Percentiles rank a stretch among this genome's conserved stretches.
Evolutionary conservation across 768 basidiomycete species (phyloP).

Genomic region (Termitomyces sp.): DNA sequence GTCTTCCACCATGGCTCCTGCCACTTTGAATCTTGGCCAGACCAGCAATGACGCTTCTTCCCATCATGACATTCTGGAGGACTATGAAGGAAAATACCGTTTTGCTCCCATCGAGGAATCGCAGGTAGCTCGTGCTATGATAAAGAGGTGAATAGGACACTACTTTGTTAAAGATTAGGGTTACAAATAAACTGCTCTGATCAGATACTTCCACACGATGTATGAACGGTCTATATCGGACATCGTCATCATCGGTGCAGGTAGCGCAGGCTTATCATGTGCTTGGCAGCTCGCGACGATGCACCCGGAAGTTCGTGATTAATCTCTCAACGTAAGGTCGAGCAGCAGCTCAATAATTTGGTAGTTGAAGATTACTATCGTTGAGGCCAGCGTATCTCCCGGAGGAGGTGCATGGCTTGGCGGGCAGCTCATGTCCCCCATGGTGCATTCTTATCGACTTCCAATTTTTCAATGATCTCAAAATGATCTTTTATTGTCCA

Average conservation of each 20-base stretch:
- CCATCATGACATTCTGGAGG: conserved; percentile 36
- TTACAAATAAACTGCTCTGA: not conserved
- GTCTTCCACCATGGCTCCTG: conserved; percentile 9
- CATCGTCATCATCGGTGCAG: conserved; percentile 72
- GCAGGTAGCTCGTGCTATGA: conserved; percentile 73
- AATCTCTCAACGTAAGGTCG: not conserved
- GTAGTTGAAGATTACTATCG: conserved; percentile 46
- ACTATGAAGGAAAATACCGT: conserved; percentile 59
- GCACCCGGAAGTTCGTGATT: conserved; percentile 52
- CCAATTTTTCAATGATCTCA: not conserved
- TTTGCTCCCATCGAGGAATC: conserved; percentile 75
- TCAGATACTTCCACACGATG: conserved; percentile 68
- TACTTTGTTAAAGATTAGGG: not conserved
- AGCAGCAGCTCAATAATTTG: not conserved
- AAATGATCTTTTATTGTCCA: conserved; percentile 16
- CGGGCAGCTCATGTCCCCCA: conserved; percentile 73
- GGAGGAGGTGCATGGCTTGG: conserved; percentile 78
- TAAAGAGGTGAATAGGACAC: conserved; percentile 43
- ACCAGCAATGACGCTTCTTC: conserved; percentile 5
- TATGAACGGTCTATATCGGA: conserved; percentile 73
- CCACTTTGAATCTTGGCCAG: conserved; percentile 7
- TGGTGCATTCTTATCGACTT: conserved; percentile 35
- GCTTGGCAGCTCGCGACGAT: conserved; percentile 66
- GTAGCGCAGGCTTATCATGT: conserved; percentile 63
- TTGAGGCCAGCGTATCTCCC: conserved; percentile 77